These are phyloP conservation scores for Candida frijolesensis DNA, from an alignment of 1,139 yeast species.

Conservation along the genomic window DNA sequence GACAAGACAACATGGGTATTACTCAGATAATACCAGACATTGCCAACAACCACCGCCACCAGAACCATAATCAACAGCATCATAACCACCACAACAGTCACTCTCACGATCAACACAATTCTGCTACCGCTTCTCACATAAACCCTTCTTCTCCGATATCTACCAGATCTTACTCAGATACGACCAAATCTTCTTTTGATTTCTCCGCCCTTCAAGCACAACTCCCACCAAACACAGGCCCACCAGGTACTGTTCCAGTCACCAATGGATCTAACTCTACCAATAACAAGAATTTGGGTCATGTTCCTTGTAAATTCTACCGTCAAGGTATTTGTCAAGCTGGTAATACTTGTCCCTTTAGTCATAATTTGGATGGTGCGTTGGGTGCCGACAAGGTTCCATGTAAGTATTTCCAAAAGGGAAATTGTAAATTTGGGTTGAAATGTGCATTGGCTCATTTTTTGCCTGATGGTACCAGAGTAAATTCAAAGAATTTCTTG, in stretches of 20 bases:
- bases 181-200: conserved; percentile 8
- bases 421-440: conserved; percentile 90
- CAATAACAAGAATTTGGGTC: conserved; percentile 58
- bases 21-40: conserved; percentile 3
- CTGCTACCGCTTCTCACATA: background rate
- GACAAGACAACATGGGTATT: conserved; percentile 5
- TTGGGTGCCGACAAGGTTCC: conserved; percentile 67
- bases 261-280: conserved; percentile 12
- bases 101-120: background rate
- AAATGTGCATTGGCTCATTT: conserved; percentile 94
- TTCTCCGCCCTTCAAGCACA: conserved; percentile 16
- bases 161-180: conserved; percentile 1
- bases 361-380: conserved; percentile 69
- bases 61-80: background rate
- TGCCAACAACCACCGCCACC: background rate
- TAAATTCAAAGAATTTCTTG: conserved; percentile 51
- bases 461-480: conserved; percentile 84
- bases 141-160: background rate
- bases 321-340: conserved; percentile 94
- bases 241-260: conserved; percentile 34
- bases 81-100: background rate
- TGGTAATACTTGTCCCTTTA: conserved; percentile 87
- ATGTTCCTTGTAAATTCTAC: conserved; percentile 94
- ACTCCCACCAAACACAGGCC: conserved; percentile 47
- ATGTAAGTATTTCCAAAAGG: conserved; percentile 92